phyloP scores from a whole-genome alignment of 148 eudicot species.

The Rhododendron griersonianum region DNA sequence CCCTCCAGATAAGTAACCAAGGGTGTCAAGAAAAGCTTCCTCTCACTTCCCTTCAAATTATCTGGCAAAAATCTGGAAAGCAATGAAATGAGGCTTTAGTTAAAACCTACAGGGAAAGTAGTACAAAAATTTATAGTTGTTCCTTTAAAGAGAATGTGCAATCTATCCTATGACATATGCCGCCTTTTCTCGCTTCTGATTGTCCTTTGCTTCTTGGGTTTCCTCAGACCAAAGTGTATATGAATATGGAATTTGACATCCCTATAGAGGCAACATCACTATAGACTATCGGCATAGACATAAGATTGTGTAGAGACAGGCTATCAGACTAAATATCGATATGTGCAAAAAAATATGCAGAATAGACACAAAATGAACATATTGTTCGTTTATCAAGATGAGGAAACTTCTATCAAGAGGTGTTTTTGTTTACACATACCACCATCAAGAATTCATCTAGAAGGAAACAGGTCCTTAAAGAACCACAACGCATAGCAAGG shows the following conservation, averaged over 20 bases:
- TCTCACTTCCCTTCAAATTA: constrained; percentile 35
- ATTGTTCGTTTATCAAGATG: background rate
- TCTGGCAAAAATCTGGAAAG: constrained; percentile 27
- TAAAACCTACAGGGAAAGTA: background rate
- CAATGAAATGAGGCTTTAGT: constrained; percentile 1
- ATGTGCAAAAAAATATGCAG: background rate
- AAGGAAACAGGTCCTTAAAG: background rate
- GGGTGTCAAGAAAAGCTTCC: constrained; percentile 79
- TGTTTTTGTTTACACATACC: background rate
- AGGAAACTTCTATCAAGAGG: background rate
- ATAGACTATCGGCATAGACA: background rate
- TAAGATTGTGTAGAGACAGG: background rate
- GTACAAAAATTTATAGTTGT: background rate
- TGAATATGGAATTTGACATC: background rate
- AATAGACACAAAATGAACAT: background rate
- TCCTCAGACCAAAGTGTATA: background rate
- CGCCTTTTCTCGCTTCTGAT: background rate
- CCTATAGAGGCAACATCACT: background rate
- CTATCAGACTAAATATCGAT: background rate
- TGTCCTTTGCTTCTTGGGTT: background rate
- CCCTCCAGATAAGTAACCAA: constrained; percentile 69
- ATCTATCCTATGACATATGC: background rate
- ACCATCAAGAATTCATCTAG: background rate
- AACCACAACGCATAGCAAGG: background rate
- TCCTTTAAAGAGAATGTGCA: background rate